These are phyloP conservation scores for Cercospora sp. DNA, from an alignment of 2,329 filamentous ascomycete genomes.

Conservation along the genomic window DNA sequence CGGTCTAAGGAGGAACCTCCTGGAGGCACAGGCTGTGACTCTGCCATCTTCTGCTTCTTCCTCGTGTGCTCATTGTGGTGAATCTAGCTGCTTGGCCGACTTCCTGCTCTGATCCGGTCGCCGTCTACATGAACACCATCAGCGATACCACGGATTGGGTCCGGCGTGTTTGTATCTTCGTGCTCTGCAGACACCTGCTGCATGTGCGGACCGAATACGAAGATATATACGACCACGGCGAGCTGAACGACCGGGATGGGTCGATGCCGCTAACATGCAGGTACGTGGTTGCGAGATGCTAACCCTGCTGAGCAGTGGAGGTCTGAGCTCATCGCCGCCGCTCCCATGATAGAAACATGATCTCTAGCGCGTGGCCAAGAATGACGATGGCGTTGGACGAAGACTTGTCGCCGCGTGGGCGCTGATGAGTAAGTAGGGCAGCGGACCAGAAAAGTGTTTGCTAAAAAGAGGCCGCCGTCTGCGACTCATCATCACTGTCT, in stretches of 20 bases:
- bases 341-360: conserved; percentile 1
- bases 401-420: conserved; percentile 1
- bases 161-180: too few relatives aligned
- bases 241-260: neutral
- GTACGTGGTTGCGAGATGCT: neutral
- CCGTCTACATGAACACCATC: too few relatives aligned
- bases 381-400: neutral
- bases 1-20: too few relatives aligned
- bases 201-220: too few relatives aligned
- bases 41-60: too few relatives aligned
- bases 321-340: conserved; percentile 6
- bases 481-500: neutral
- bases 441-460: conserved; percentile 2
- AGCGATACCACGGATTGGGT: too few relatives aligned
- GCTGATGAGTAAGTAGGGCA: neutral
- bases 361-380: conserved; percentile 1
- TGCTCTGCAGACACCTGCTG: too few relatives aligned
- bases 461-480: conserved; percentile 2
- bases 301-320: neutral
- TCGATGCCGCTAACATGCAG: neutral
- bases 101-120: too few relatives aligned
- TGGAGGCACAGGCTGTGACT: too few relatives aligned
- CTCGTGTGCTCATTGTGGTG: too few relatives aligned
- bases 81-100: too few relatives aligned
- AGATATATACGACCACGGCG: too few relatives aligned